Evolutionary conservation across 2,329 filamentous ascomycete species (phyloP).

Genomic region (Biscogniauxia sp.): DNA sequence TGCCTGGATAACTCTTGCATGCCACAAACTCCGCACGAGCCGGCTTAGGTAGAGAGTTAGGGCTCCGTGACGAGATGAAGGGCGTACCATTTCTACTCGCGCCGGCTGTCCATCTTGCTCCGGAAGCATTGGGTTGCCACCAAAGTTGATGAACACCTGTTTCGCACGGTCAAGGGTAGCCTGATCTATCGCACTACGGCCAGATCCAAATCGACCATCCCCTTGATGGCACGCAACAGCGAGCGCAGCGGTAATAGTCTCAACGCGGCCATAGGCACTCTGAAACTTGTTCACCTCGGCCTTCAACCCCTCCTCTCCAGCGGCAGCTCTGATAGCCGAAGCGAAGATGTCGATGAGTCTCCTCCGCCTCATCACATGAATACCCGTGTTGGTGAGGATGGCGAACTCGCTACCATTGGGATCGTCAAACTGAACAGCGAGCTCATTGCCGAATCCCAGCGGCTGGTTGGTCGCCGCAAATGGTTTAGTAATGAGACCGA

Average conservation of each 20-base stretch:
- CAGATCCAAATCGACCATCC: conserved; percentile 65
- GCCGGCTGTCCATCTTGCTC: conserved; percentile 71
- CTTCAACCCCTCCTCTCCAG: conserved; percentile 77
- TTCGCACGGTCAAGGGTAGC: conserved; percentile 82
- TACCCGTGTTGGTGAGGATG: conserved; percentile 84
- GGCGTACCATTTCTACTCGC: conserved; percentile 76
- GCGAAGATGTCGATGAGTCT: conserved; percentile 92
- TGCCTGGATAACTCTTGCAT: conserved; percentile 66
- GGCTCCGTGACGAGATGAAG: conserved; percentile 87
- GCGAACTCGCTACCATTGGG: conserved; percentile 74
- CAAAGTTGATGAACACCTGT: conserved; percentile 87
- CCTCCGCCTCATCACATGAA: conserved; percentile 80
- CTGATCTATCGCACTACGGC: conserved; percentile 74
- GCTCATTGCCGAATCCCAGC: conserved; percentile 86
- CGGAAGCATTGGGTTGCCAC: conserved; percentile 80
- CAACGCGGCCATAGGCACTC: conserved; percentile 78
- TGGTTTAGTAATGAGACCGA: conserved; percentile 72
- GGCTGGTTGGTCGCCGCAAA: conserved; percentile 68
- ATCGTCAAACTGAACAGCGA: conserved; percentile 93
- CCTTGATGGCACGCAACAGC: conserved; percentile 95
- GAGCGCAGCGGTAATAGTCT: conserved; percentile 85
- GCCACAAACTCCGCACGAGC: conserved; percentile 88
- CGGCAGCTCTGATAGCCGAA: conserved; percentile 68
- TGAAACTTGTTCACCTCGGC: conserved; percentile 81
- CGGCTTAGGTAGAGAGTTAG: conserved; percentile 84